Evolutionary conservation across 768 basidiomycete genomes (phyloP).

Genomic region (Leccinellum albellum): DNA sequence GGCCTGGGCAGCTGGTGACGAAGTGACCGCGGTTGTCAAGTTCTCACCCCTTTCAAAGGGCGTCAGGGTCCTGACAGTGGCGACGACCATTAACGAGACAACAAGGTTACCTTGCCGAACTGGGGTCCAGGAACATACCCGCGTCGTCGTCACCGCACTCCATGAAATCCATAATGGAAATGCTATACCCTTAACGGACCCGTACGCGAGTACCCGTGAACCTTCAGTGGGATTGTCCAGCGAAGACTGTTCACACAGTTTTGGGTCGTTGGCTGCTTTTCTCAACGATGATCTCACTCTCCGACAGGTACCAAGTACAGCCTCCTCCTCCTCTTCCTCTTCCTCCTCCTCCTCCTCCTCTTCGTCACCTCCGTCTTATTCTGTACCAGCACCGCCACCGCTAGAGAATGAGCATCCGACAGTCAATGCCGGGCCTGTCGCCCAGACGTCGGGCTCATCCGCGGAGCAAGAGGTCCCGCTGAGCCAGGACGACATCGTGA

Average conservation of each 20-base stretch:
- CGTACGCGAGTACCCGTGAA: neutral
- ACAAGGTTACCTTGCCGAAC: slow-evolving; percentile 57
- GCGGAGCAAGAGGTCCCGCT: slow-evolving; percentile 21
- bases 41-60: slow-evolving; percentile 88
- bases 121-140: slow-evolving; percentile 56
- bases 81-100: slow-evolving; percentile 70
- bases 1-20: slow-evolving; percentile 91
- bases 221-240: slow-evolving; percentile 14
- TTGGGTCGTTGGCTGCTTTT: slow-evolving; percentile 8
- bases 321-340: slow-evolving; percentile 2
- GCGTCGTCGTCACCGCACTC: slow-evolving; percentile 55
- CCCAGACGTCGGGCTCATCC: slow-evolving; percentile 2
- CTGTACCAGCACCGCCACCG: neutral
- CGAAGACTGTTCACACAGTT: slow-evolving; percentile 15
- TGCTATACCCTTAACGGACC: slow-evolving; percentile 37
- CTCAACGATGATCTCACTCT: slow-evolving; percentile 12
- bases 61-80: slow-evolving; percentile 61
- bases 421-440: slow-evolving; percentile 6
- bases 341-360: neutral
- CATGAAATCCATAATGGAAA: slow-evolving; percentile 67
- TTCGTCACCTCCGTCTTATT: slow-evolving; percentile 12
- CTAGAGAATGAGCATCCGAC: neutral
- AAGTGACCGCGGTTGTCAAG: slow-evolving; percentile 76
- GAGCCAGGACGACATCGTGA: slow-evolving; percentile 49
- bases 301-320: slow-evolving; percentile 11